Percentiles rank a stretch among this genome's conserved stretches.
These are phyloP conservation scores for Ustilago sp. DNA, from an alignment of 1,284 basidiomycete genomes.

Conservation along the genomic window DNA sequence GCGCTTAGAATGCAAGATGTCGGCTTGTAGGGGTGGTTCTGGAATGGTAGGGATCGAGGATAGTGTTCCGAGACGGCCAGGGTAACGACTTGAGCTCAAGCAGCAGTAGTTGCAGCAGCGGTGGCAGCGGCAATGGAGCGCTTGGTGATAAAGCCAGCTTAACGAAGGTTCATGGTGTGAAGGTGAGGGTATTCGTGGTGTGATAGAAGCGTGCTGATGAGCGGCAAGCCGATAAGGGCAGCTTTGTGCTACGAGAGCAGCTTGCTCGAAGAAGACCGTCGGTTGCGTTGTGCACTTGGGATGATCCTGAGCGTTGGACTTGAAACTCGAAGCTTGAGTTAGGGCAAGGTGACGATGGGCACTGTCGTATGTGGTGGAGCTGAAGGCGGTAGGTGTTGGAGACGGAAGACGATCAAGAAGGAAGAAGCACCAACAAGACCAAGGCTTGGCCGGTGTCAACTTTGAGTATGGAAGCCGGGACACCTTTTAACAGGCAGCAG, in stretches of 20 bases:
- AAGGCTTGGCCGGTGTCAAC: neutral
- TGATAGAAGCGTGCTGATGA: neutral
- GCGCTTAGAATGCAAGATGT: neutral
- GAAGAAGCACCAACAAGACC: neutral
- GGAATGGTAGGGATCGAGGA: neutral
- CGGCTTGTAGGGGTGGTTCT: neutral
- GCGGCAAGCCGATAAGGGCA: neutral
- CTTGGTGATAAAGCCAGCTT: neutral
- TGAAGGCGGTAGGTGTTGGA: neutral
- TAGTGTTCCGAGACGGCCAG: neutral
- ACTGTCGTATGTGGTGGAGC: neutral
- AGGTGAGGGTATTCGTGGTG: neutral
- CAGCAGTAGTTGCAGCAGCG: neutral
- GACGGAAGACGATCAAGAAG: neutral
- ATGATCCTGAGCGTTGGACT: too few species aligned
- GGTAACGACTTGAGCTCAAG: too few species aligned
- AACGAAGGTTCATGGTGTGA: conserved; percentile 16
- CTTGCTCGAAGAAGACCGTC: too few species aligned
- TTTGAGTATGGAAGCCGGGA: neutral
- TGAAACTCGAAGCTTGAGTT: too few species aligned
- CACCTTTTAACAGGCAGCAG: too few species aligned
- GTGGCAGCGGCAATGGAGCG: neutral
- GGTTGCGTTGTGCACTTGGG: too few species aligned
- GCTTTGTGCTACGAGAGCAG: neutral
- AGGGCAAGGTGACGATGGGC: too few species aligned